Base-by-base conservation (phyloP, 2,329 filamentous ascomycete species). In the Curvularia spicifera region DNA sequence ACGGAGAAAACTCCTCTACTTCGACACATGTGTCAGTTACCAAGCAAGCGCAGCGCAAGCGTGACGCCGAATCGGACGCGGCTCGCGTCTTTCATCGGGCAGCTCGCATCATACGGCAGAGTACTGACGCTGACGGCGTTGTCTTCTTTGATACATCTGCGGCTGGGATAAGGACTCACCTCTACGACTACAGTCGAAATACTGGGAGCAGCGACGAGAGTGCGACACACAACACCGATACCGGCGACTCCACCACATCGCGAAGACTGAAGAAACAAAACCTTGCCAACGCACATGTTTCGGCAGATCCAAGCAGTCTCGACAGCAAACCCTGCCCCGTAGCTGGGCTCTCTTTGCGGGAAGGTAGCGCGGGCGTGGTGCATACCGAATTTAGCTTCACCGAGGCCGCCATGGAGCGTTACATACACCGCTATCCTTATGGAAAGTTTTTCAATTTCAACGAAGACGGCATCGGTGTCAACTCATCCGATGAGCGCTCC, bases 391-490 rank as follows among this genome's bases (percentile, higher is more conserved):
- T 74, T 42, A 58, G 56, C 15, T 74, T 75, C 40, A 70, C 65
- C 5, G 73, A 75, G 56, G 59, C 70, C 26, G 68, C 64, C 26
- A 72, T 76, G 72, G 70, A 73, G 49, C 68, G 72, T 29, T 74
- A 75, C 52, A 73, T 76, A 29, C 66, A 66, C 22, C 64, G 67
- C 2, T 76, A 72, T 58, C 73, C 73, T 0, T 65, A 69, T 39
- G 72, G 72, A 12, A 75, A 75, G 50, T 75, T 73, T 55, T 75
- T 75, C 65, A 74, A 70, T 46, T 74, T 73, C 49, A 72, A 69
- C 20, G 71, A 73, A 46, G 67, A 74, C 46, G 73, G 73, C 5
- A 53, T 65, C 12, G 70, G 72, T 12, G 58, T 73, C 52, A 73
- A 71, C 43, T 72, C 69, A 15, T 71, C 70, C 31, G 72, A 74